These are phyloP conservation scores for Trifolium fragiferum DNA, from an alignment of 306 rosid genomes.

Conservation along the genomic window DNA sequence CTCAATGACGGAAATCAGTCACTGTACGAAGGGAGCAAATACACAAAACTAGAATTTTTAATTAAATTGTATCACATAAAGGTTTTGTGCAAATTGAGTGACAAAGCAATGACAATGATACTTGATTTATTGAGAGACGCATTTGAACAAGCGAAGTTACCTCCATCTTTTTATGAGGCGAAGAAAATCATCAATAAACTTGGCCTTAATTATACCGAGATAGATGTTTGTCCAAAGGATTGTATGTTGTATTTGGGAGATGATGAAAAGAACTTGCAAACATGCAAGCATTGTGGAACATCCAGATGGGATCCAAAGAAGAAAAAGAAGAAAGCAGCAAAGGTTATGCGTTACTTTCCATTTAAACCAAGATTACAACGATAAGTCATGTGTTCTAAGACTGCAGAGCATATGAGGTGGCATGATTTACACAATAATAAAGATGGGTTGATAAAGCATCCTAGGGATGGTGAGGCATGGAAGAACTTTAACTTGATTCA, in stretches of 20 bases:
- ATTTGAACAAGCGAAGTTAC: not conserved
- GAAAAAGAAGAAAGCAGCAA: not conserved
- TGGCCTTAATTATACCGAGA: not conserved
- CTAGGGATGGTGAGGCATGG: not conserved
- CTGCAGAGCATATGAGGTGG: not conserved
- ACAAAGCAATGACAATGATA: not conserved
- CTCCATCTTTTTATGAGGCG: not conserved
- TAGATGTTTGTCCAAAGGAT: not conserved
- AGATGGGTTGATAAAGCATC: not conserved
- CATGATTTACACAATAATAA: not conserved
- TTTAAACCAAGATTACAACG: not conserved
- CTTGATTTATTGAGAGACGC: not conserved
- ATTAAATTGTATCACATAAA: slow-evolving; percentile 6
- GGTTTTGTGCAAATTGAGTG: not conserved
- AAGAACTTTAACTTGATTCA: not conserved
- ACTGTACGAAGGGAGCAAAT: not conserved
- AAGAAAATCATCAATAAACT: not conserved
- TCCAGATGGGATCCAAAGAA: not conserved
- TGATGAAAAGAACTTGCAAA: not conserved
- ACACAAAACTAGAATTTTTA: slow-evolving; percentile 12
- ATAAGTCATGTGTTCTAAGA: not conserved
- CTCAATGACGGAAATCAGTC: not conserved
- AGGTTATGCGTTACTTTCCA: not conserved
- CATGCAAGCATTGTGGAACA: not conserved
- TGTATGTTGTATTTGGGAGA: not conserved